A percentile compares a stretch with the other conserved stretches of the same genome.
Conservation (phyloP, 1,284 basidiomycete species). For the Cryptococcus maquisensis region DNA sequence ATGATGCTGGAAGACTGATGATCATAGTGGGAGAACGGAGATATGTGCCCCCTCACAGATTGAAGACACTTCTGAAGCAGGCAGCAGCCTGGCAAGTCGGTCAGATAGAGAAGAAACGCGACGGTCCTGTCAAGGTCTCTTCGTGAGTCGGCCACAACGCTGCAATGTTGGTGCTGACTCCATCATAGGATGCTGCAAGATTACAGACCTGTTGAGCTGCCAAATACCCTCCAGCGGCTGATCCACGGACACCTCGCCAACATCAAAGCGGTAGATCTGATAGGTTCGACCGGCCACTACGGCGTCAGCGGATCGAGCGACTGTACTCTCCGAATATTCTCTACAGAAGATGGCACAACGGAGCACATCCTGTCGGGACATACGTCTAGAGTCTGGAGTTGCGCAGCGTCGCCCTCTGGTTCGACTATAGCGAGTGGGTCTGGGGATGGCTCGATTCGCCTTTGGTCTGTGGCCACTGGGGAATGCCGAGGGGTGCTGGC, state of each 20-base stretch:
- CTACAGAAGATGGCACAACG: conserved; percentile 21
- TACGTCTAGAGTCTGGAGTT: conserved; percentile 51
- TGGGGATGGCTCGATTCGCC: conserved; percentile 50
- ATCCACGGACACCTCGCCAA: conserved; percentile 49
- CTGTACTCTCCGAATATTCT: conserved; percentile 41
- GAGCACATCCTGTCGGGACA: conserved; percentile 44
- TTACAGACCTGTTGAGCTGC: conserved; percentile 36
- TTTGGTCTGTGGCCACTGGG: conserved; percentile 45
- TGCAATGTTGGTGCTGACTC: not conserved
- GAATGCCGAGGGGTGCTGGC: conserved; percentile 27
- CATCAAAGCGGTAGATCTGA: conserved; percentile 51
- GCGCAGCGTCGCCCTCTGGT: conserved; percentile 36
- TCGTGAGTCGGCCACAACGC: conserved; percentile 15
- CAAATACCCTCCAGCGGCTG: conserved; percentile 23
- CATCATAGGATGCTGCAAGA: conserved; percentile 37
- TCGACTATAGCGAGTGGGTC: conserved; percentile 44
- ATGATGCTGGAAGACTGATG: not conserved
- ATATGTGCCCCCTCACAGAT: conserved; percentile 48
- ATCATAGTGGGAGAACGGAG: conserved; percentile 5
- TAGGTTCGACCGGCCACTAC: conserved; percentile 43
- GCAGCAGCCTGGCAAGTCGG: conserved; percentile 52
- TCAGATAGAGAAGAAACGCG: conserved; percentile 6
- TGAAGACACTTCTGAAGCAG: conserved; percentile 50
- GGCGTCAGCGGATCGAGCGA: conserved; percentile 50
- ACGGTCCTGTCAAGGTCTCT: conserved; percentile 11